These are phyloP conservation scores for Epithele typhae DNA, from an alignment of 768 basidiomycete species.

Conservation along the genomic window DNA sequence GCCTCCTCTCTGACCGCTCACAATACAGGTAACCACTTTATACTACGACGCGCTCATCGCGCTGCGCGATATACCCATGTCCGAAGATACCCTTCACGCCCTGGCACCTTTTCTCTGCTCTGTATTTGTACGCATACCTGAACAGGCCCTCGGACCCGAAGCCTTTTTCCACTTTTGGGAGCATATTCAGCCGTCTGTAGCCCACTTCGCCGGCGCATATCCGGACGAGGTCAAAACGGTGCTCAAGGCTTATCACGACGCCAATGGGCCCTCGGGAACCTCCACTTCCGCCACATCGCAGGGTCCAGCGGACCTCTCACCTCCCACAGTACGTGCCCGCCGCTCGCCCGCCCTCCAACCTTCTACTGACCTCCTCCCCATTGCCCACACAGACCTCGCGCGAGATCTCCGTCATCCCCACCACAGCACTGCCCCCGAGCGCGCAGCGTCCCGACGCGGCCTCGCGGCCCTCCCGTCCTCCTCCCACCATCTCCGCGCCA, in stretches of 20 bases:
- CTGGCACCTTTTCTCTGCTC: constrained; percentile 46
- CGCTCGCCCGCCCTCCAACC: too few species aligned
- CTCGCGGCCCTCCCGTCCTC: too few species aligned
- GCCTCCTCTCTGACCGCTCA: too few species aligned
- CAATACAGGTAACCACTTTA: constrained; percentile 23
- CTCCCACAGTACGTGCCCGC: too few species aligned
- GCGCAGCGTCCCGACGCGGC: too few species aligned
- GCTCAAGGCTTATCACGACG: constrained; percentile 42
- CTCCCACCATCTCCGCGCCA: too few species aligned
- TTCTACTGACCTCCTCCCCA: too few species aligned
- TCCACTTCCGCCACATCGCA: too few species aligned
- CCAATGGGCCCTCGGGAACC: too few species aligned
- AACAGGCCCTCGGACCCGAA: constrained; percentile 44
- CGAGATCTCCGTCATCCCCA: background rate
- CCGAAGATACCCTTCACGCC: constrained; percentile 34
- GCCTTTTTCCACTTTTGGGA: constrained; percentile 58
- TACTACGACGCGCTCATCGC: constrained; percentile 42
- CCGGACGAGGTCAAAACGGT: constrained; percentile 41
- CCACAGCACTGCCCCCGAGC: too few species aligned
- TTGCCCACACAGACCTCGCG: background rate
- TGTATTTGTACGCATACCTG: constrained; percentile 44
- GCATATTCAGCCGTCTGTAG: constrained; percentile 26
- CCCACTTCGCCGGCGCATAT: constrained; percentile 20
- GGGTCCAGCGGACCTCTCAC: too few species aligned
- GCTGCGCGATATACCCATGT: constrained; percentile 36